Evolutionary conservation across 257 asterid genomes (phyloP).

Genomic region (Solanum piurae): DNA sequence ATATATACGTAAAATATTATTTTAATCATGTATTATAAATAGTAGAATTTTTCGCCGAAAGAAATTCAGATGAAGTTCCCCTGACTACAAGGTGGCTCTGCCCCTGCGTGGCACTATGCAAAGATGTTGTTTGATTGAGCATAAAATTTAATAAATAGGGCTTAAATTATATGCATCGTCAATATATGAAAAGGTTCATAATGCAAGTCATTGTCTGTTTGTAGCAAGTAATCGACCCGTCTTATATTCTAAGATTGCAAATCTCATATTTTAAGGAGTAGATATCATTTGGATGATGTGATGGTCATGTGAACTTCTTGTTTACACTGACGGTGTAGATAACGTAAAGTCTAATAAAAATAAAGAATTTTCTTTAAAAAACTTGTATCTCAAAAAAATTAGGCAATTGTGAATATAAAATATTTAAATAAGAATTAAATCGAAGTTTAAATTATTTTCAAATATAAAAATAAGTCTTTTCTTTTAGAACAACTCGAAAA

Average conservation of each 20-base stretch:
- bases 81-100: neutral
- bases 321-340: neutral
- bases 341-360: neutral
- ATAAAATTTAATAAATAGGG: neutral
- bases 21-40: no score
- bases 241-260: neutral
- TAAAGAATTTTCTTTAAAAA: neutral
- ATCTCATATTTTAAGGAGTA: neutral
- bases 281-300: neutral
- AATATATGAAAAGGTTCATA: neutral
- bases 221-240: neutral
- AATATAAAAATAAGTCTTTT: no score
- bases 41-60: no score
- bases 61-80: rapidly evolving
- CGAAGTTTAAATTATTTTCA: rapidly evolving
- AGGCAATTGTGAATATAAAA: neutral
- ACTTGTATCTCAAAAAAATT: neutral
- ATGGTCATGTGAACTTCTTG: neutral
- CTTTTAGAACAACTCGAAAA: neutral
- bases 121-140: neutral
- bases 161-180: neutral
- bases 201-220: neutral
- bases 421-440: neutral
- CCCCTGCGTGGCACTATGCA: neutral
- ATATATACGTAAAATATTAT: no score